These are phyloP conservation scores for Aspergillus homomorphus DNA, from an alignment of 495 filamentous ascomycete genomes.

Conservation along the genomic window DNA sequence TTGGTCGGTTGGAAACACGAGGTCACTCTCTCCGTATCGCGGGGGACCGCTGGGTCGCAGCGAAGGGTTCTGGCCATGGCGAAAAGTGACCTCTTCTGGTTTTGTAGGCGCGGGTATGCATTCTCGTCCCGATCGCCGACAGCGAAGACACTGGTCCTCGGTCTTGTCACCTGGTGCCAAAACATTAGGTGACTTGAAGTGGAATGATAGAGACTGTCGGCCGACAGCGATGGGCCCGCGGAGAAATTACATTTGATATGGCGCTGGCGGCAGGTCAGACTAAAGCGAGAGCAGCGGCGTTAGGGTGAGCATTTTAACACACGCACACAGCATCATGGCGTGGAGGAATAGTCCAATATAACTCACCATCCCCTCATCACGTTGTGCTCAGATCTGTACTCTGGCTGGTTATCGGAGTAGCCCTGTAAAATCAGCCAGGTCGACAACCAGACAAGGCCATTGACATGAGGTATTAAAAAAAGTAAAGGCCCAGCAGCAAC, in stretches of 20 bases:
- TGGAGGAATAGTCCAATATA: background rate
- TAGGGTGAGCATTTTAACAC: conserved; percentile 3
- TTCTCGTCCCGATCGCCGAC: conserved; percentile 42
- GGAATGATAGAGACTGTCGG: background rate
- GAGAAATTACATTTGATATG: conserved; percentile 42
- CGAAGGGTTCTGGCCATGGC: conserved; percentile 44
- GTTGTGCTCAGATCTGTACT: conserved; percentile 23
- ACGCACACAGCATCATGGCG: background rate
- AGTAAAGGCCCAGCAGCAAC: conserved; percentile 6
- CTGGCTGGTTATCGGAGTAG: conserved; percentile 15
- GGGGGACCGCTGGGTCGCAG: conserved; percentile 39
- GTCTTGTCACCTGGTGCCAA: conserved; percentile 39
- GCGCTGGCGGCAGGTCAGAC: conserved; percentile 47
- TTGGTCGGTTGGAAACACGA: conserved; percentile 40
- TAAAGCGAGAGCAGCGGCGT: conserved; percentile 14
- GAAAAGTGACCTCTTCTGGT: conserved; percentile 43
- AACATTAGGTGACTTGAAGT: conserved; percentile 7
- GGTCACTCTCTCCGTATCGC: conserved; percentile 43
- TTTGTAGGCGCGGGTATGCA: conserved; percentile 40
- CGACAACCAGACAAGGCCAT: conserved; percentile 9
- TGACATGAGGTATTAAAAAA: conserved; percentile 10
- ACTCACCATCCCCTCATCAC: conserved; percentile 50
- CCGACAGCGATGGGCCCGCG: background rate
- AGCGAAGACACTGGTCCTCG: conserved; percentile 39
- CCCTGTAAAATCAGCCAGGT: conserved; percentile 22